Base-by-base conservation (phyloP, 139 green algal genomes). In the Micractinium conductrix region DNA sequence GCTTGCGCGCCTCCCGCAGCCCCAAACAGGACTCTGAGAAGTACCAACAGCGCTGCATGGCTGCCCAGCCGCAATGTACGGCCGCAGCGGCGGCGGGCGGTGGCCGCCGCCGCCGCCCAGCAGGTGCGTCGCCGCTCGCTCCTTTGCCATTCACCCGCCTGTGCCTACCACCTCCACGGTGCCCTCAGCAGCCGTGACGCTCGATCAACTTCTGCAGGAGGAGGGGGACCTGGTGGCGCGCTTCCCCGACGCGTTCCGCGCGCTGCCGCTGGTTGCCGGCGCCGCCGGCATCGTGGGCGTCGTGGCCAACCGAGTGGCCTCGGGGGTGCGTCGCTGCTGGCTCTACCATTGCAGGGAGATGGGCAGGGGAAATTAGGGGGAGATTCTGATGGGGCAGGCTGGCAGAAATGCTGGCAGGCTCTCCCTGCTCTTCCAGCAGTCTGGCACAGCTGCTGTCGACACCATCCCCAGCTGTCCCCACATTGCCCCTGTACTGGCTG, bases 401-500 rank as follows among this genome's bases (percentile, higher is more conserved):
- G n/a, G n/a, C n/a, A n/a, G n/a, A n/a, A n/a, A n/a, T n/a, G n/a
- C n/a, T n/a, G 55, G 26, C 24, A 67, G 58, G 2, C 58, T 33
- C 21, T 5, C 58, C 58, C 24, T 35, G 4, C 24, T 67, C 58
- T 19, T 37, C 24, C 53, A n/a, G n/a, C n/a, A n/a, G n/a, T n/a
- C n/a, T n/a, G n/a, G n/a, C n/a, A n/a, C n/a, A n/a, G n/a, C n/a
- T n/a, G n/a, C n/a, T n/a, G n/a, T n/a, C n/a, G n/a, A n/a, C n/a
- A n/a, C n/a, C n/a, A n/a, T n/a, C n/a, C n/a, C n/a, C n/a, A n/a
- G n/a, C n/a, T n/a, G n/a, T 33, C 28, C 26, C 9, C 87, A 96
- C 88, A 92, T 95, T 35, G 93, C 94, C 0, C 93, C 93, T 8
- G 91, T 97, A 0, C 89, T 96, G 19, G 91, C 96, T 53, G 95